Evolutionary conservation across 2,329 filamentous ascomycete species (phyloP).

Genomic region (Sporothrix brasiliensis): DNA sequence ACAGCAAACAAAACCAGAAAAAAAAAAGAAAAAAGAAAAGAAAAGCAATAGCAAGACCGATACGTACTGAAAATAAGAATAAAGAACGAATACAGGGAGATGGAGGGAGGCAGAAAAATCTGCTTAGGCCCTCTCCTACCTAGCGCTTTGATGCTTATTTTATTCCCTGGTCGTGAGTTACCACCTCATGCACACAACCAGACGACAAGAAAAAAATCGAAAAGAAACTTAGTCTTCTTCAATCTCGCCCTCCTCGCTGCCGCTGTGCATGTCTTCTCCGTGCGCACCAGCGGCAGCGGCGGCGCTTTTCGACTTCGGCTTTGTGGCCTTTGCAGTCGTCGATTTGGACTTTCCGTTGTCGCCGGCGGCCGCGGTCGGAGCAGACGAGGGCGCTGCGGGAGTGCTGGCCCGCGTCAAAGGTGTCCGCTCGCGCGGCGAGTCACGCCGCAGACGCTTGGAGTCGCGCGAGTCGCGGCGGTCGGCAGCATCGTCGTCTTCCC

Average conservation of each 20-base stretch:
- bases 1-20: background rate
- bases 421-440: conserved; percentile 16
- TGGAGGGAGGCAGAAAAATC: background rate
- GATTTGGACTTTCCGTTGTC: conserved; percentile 11
- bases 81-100: background rate
- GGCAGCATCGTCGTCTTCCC: conserved; percentile 68
- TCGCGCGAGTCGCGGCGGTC: conserved; percentile 67
- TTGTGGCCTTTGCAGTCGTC: background rate
- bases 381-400: background rate
- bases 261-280: conserved; percentile 67
- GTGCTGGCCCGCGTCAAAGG: conserved; percentile 36
- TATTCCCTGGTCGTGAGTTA: conserved; percentile 10
- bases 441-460: conserved; percentile 54
- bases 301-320: conserved; percentile 56
- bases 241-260: conserved; percentile 97
- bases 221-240: conserved; percentile 66
- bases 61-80: conserved; percentile 42
- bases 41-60: conserved; percentile 32
- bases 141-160: background rate
- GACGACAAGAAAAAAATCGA: background rate
- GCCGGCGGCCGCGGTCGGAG: background rate
- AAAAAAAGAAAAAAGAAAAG: background rate
- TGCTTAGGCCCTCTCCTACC: too few relatives aligned
- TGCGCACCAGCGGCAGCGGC: conserved; percentile 39
- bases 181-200: conserved; percentile 6